A percentile compares a stretch with the other conserved stretches of the same genome.
Conservation (phyloP, 768 basidiomycete species). For the Xerocomellus dryophilus region DNA sequence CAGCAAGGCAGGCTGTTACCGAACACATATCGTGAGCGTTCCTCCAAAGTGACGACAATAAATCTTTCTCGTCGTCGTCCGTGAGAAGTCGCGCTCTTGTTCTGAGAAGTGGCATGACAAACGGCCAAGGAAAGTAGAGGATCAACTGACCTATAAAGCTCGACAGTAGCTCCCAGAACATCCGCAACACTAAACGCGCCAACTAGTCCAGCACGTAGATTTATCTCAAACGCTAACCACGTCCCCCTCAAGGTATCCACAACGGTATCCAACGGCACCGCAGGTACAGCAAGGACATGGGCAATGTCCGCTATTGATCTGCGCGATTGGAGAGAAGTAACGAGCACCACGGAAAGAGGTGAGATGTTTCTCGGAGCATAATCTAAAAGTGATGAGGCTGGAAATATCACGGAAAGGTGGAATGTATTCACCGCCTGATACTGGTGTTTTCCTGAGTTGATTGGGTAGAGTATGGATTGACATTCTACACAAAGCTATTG, state of each 20-base stretch:
- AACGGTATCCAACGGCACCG: slow-evolving; percentile 41
- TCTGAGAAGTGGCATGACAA: slow-evolving; percentile 25
- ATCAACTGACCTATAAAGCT: slow-evolving; percentile 34
- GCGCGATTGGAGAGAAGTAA: slow-evolving; percentile 47
- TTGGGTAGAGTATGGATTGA: slow-evolving; percentile 47
- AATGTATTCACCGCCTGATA: slow-evolving; percentile 18
- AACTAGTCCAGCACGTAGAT: slow-evolving; percentile 37
- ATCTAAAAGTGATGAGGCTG: slow-evolving; percentile 27
- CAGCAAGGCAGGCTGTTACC: slow-evolving; percentile 53
- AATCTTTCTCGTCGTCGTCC: slow-evolving; percentile 37
- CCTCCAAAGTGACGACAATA: slow-evolving; percentile 49
- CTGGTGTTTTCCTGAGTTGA: slow-evolving; percentile 13
- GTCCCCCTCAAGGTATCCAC: slow-evolving; percentile 46
- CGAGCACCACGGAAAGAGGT: slow-evolving; percentile 24
- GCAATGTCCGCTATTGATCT: slow-evolving; percentile 58
- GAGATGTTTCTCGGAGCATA: slow-evolving; percentile 26
- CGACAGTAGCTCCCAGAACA: slow-evolving; percentile 47
- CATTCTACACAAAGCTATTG: slow-evolving; percentile 44
- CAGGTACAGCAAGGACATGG: slow-evolving; percentile 48
- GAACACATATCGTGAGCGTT: slow-evolving; percentile 68
- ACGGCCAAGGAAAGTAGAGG: background rate
- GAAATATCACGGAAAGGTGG: background rate
- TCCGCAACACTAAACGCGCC: slow-evolving; percentile 44
- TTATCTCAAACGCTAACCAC: slow-evolving; percentile 44
- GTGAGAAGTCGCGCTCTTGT: slow-evolving; percentile 28